phyloP scores from a whole-genome alignment of 495 filamentous ascomycete genomes.

The Thermothielavioides terrestris region DNA sequence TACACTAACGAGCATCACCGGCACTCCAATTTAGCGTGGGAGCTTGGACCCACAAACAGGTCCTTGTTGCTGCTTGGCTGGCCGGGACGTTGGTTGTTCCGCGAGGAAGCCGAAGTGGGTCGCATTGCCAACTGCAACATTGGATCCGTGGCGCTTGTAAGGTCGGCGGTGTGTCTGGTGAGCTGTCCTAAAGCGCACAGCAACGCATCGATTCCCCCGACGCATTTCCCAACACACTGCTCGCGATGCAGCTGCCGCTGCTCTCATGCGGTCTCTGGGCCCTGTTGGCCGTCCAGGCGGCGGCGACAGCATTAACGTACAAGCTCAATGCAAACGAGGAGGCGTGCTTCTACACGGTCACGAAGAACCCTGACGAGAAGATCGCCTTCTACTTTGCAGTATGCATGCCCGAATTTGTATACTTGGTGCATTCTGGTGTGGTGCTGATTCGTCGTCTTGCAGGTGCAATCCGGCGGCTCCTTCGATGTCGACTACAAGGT shows the following conservation, averaged over 20 bases:
- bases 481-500: conserved; percentile 95
- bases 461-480: conserved; percentile 94
- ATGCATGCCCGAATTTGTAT: conserved; percentile 33
- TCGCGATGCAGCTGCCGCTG: conserved; percentile 43
- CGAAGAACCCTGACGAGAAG: conserved; percentile 70
- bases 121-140: too few species aligned
- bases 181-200: conserved; percentile 19
- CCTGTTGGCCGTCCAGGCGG: conserved; percentile 47
- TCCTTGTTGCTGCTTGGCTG: conserved; percentile 1
- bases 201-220: conserved; percentile 3
- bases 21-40: too few species aligned
- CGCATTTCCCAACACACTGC: conserved; percentile 6
- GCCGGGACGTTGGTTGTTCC: conserved; percentile 22
- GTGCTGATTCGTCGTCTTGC: conserved; percentile 2
- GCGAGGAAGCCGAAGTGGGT: conserved; percentile 9
- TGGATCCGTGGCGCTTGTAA: conserved; percentile 13
- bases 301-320: conserved; percentile 90
- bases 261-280: conserved; percentile 53
- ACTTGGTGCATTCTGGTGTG: background rate
- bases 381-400: conserved; percentile 99
- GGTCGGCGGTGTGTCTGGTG: conserved; percentile 17
- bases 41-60: too few species aligned
- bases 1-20: too few species aligned
- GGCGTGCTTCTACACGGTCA: conserved; percentile 84
- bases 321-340: conserved; percentile 83